phyloP scores from a whole-genome alignment of 169 alveolate species.

The Cryptosporidium tyzzeri region DNA sequence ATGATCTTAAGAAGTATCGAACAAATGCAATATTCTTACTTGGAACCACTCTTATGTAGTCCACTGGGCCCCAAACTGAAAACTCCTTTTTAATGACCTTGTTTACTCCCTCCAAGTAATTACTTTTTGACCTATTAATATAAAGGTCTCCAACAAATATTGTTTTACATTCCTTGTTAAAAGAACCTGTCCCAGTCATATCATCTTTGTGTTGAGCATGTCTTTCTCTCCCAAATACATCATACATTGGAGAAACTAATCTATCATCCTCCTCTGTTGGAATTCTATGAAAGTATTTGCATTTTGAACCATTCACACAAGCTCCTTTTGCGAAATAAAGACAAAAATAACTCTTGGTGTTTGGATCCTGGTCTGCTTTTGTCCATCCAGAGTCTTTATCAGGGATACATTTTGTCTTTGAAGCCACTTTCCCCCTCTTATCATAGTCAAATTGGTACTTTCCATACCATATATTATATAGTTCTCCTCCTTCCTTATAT shows the following conservation, averaged over 20 bases:
- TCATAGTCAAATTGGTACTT: conserved; percentile 93
- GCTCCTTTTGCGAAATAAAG: conserved; percentile 97
- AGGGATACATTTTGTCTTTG: conserved; percentile 93
- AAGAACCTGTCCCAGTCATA: conserved; percentile 97
- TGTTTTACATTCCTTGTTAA: conserved; percentile 94
- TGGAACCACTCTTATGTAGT: conserved; percentile 92
- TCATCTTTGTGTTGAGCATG: conserved; percentile 96
- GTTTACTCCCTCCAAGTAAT: conserved; percentile 90
- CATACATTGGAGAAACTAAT: conserved; percentile 92
- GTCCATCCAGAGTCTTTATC: conserved; percentile 96
- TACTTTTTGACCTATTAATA: conserved; percentile 86
- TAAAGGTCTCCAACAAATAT: conserved; percentile 93
- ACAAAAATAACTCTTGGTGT: conserved; percentile 90
- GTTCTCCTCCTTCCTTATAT: conserved; percentile 95
- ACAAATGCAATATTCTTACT: conserved; percentile 94
- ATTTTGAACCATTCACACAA: conserved; percentile 96
- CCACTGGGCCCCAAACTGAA: conserved; percentile 95
- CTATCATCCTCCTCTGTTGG: conserved; percentile 95
- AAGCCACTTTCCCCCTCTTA: conserved; percentile 88
- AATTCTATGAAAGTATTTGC: conserved; percentile 95
- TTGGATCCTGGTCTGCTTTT: conserved; percentile 90
- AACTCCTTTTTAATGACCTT: conserved; percentile 93
- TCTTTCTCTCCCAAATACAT: conserved; percentile 98
- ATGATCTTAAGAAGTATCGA: conserved; percentile 93
- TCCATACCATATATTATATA: conserved; percentile 99